Base-by-base conservation (phyloP, 2,329 filamentous ascomycete genomes). In the Fonsecaea pedrosoi region DNA sequence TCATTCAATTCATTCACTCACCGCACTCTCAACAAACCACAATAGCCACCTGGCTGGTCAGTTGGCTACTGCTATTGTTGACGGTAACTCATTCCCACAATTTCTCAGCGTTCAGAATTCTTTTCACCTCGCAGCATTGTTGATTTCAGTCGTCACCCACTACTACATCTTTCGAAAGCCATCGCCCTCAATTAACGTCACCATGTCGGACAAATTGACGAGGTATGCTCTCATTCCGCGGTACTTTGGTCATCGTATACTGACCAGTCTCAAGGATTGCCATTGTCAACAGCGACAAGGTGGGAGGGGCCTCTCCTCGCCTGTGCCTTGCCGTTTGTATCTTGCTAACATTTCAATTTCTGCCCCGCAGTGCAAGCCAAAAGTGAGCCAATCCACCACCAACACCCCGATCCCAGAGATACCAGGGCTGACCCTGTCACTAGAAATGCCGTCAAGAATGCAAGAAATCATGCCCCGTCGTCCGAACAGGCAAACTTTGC, bases 371-470 rank as follows among this genome's bases (percentile, higher is more conserved):
- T 94, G 92, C 86, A 95, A 95, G 80, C 92, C 92, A 67, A 94
- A 94, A 87, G 90, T 91, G 84, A 75, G 79, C 73, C 25, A 37
- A 34, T 62, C 50, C 15, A 15, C 15, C 18, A 15, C 32, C 30
- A 56, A 56, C 55, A 12, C 15, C 3, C 18, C 50, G 42, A 30
- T 10, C 25, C 12, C 38, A 21, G 32, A 54, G 53, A 40, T 8
- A 48, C 25, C 18, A 13, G 32, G 62, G 65, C 76, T 77, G 65
- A 76, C 68, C n/a, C 53, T 9, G 57, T 70, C 73, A n/a, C 72
- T 76, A 94, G 91, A 98, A 98, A 92, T 98, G 95, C 81, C 90
- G 94, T 74, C 94, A 97, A 84, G 95, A 99, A 82, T 99, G 95
- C 87, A 98, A 98, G 81, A 98, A 98, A 81, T 94, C 94, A 35